Evolutionary conservation across 257 asterid genomes (phyloP), one percentile per base, ranked within the genome.

Genomic region (Capsicum baccatum): DNA sequence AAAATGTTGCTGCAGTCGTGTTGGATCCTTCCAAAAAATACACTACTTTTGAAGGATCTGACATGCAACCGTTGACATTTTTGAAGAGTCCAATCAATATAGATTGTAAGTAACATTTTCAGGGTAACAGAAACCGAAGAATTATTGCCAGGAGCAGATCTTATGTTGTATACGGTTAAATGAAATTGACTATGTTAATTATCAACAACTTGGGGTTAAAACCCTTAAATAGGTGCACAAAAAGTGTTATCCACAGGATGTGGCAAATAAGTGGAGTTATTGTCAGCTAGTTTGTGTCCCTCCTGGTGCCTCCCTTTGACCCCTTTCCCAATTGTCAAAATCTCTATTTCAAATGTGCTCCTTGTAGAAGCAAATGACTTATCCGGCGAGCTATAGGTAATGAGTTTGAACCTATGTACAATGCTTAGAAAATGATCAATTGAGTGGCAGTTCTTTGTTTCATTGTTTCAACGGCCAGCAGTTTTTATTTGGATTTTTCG

Each of bases 111-210:
- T 52, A 48, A 73, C 50, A n/a, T 79, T 7, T 86, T 82, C 96
- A 94, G 98, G 99, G 97, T 74, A 96, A 94, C 91, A 94, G 92
- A 89, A 89, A 85, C 91, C 6, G 98, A 96, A 89, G 98, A 96
- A 94, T 83, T 96, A 86, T 26, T 26, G 33, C 33, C 99, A 98
- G 11, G 99, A 96, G 93, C 92, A 93, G 83, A 87, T 96, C 85
- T 90, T 96, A 86, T 94, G 98, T 83, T 93, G 99, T 88, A 83
- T 93, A 88, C 89, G 97, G 57, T 91, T 96, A 86, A 94, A 94
- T 82, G 93, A 90, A 89, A 92, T 96, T 8, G 97, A 94, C 89
- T 94, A 93, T 87, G 69, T 59, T 57, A 93, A 94, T 86, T 96
- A 93, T 90, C 91, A 92, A 76, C 97, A 92, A 82, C 92, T 96